These are phyloP conservation scores for Capsicum baccatum DNA, from an alignment of 257 asterid species.

Conservation along the genomic window DNA sequence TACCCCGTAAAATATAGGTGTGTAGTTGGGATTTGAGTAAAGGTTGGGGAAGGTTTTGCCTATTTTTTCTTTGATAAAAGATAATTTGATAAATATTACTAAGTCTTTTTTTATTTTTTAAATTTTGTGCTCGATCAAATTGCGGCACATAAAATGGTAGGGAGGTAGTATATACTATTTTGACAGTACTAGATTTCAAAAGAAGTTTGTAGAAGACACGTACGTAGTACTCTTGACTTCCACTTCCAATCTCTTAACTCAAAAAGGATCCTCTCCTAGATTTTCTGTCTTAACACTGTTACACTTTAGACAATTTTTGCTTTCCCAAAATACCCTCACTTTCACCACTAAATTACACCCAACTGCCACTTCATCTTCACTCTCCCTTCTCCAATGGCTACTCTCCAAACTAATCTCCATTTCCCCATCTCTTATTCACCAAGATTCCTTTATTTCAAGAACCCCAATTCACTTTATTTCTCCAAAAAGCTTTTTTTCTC, in stretches of 20 bases:
- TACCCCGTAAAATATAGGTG: no score
- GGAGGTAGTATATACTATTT: no score
- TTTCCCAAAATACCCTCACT: slow-evolving; percentile 23
- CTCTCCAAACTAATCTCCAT: slow-evolving; percentile 50
- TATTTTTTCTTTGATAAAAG: no score
- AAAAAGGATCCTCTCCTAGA: not conserved
- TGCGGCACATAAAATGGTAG: no score
- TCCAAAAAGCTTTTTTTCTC: slow-evolving; percentile 43
- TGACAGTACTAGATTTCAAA: not conserved
- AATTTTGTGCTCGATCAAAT: no score
- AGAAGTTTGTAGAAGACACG: not conserved
- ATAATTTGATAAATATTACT: no score
- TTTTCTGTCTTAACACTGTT: not conserved
- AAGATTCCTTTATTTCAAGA: slow-evolving; percentile 53
- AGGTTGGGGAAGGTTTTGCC: no score
- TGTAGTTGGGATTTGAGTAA: no score
- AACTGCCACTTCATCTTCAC: slow-evolving; percentile 8
- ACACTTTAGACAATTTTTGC: not conserved
- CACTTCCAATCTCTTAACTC: not conserved
- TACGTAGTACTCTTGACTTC: not conserved
- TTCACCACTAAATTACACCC: slow-evolving; percentile 1
- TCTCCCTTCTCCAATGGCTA: slow-evolving; percentile 51
- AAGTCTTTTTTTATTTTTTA: no score
- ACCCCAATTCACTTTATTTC: slow-evolving; percentile 52
- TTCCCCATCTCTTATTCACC: slow-evolving; percentile 44